phyloP scores from a whole-genome alignment of 257 asterid genomes.

The Solanum bulbocastanum region DNA sequence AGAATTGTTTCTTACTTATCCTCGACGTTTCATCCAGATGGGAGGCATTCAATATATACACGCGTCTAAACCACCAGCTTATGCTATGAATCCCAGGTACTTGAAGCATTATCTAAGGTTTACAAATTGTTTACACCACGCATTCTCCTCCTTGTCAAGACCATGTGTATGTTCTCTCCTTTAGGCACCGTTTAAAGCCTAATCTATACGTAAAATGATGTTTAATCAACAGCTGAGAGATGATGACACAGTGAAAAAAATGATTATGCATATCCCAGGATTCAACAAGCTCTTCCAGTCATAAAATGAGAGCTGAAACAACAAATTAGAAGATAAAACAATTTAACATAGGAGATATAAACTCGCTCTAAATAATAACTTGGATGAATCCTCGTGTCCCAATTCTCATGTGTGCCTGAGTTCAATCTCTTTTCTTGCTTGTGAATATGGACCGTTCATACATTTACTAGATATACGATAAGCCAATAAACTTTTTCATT shows the following conservation, averaged over 20 bases:
- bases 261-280: neutral
- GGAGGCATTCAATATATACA: constrained; percentile 6
- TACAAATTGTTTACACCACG: neutral
- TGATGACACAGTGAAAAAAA: neutral
- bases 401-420: neutral
- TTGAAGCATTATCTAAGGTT: neutral
- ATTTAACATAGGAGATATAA: neutral
- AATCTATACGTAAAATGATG: neutral
- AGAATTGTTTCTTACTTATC: neutral
- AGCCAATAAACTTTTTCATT: neutral
- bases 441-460: neutral
- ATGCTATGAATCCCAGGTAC: constrained; percentile 14
- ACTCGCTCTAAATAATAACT: neutral
- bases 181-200: neutral
- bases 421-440: neutral
- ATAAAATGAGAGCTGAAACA: neutral
- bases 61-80: neutral
- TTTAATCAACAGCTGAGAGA: neutral
- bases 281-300: neutral
- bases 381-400: neutral
- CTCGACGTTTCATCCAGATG: constrained; percentile 3
- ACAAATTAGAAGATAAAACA: neutral
- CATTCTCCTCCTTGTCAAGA: neutral
- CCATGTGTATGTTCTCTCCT: neutral
- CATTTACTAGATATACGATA: neutral